These are phyloP conservation scores for Lyophyllum shimeji DNA, from an alignment of 768 basidiomycete species.

Conservation along the genomic window DNA sequence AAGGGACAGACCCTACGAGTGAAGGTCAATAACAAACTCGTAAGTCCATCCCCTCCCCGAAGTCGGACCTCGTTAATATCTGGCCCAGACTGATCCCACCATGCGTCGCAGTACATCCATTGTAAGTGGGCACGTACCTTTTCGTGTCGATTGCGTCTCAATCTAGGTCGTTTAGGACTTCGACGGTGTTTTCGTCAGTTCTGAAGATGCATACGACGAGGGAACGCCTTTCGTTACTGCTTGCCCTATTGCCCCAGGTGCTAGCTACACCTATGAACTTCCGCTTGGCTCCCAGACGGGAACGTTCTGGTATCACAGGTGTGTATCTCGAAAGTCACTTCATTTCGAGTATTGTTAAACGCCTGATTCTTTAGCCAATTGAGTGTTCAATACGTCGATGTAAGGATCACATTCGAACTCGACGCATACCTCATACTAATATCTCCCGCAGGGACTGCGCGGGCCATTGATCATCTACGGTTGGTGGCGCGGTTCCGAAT, in stretches of 20 bases:
- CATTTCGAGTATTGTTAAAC: neutral
- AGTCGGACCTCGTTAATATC: neutral
- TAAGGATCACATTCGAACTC: conserved; percentile 9
- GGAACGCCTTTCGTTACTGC: conserved; percentile 44
- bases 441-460: conserved; percentile 25
- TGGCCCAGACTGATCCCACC: conserved; percentile 23
- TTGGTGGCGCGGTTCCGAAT: neutral
- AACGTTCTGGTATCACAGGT: conserved; percentile 42
- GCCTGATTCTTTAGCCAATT: conserved; percentile 15
- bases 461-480: conserved; percentile 34
- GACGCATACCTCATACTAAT: neutral
- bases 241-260: conserved; percentile 38
- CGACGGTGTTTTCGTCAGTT: conserved; percentile 28
- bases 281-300: conserved; percentile 36
- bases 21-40: conserved; percentile 44
- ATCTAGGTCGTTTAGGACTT: conserved; percentile 17
- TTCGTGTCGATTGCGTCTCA: neutral
- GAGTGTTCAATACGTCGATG: conserved; percentile 29
- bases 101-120: conserved; percentile 31
- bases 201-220: conserved; percentile 25
- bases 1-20: conserved; percentile 45
- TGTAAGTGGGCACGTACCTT: conserved; percentile 12
- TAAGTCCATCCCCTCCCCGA: conserved; percentile 21
- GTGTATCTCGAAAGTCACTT: neutral
- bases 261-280: conserved; percentile 36